A percentile compares a stretch with the other conserved stretches of the same genome.
These are phyloP conservation scores for Starmera caribaea DNA, from an alignment of 805 yeast genomes.

Conservation along the genomic window DNA sequence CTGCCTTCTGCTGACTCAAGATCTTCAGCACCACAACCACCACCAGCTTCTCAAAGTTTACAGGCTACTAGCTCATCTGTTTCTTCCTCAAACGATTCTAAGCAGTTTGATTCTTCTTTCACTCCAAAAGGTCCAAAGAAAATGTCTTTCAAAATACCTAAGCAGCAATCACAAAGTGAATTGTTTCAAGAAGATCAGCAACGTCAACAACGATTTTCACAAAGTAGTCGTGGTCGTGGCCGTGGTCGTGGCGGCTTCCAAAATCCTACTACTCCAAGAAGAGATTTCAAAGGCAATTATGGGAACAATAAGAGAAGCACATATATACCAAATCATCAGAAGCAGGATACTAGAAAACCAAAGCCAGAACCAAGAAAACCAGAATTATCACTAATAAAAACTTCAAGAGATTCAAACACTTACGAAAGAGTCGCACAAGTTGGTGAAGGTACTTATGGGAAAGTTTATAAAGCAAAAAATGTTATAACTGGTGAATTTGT, in stretches of 20 bases:
- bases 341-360: neutral
- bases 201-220: neutral
- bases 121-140: constrained; percentile 11
- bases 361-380: neutral
- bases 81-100: neutral
- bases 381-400: constrained; percentile 12
- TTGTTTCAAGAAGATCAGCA: neutral
- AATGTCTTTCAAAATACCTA: constrained; percentile 13
- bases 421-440: constrained; percentile 78
- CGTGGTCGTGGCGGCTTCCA: too few relatives aligned
- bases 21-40: too few relatives aligned
- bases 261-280: too few relatives aligned
- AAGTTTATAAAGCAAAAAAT: constrained; percentile 83
- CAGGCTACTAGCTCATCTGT: neutral
- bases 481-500: constrained; percentile 56
- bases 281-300: too few relatives aligned
- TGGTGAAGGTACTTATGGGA: constrained; percentile 99
- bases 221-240: too few relatives aligned
- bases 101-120: constrained; percentile 2
- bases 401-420: constrained; percentile 17
- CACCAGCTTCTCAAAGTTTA: neutral
- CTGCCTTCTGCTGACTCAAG: neutral
- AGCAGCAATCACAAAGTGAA: neutral
- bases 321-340: too few relatives aligned
- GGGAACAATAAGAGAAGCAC: too few relatives aligned